phyloP scores from a whole-genome alignment of 2,329 filamentous ascomycete species.

The Harringtonia aguacate region DNA sequence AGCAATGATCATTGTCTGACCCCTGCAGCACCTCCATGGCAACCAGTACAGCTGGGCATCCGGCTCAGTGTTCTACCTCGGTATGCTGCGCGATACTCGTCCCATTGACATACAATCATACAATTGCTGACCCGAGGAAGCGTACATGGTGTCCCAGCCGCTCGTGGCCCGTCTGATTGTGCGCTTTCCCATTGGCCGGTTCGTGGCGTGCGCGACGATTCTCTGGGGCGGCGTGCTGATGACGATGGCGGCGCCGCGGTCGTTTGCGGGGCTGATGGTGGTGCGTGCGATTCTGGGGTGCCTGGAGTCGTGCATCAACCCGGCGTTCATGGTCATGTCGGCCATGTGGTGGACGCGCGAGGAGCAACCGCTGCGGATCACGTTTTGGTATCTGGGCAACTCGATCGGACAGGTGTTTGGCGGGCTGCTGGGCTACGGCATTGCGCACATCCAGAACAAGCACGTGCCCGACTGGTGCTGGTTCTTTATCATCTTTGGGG shows the following conservation, averaged over 20 bases:
- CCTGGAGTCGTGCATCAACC: constrained; percentile 20
- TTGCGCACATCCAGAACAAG: constrained; percentile 20
- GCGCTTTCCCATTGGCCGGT: constrained; percentile 23
- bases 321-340: constrained; percentile 20
- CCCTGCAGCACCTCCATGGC: constrained; percentile 3
- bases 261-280: constrained; percentile 16
- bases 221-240: constrained; percentile 19
- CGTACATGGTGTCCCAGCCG: constrained; percentile 4
- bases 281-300: constrained; percentile 19
- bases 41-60: constrained; percentile 6
- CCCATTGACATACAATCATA: too few species aligned
- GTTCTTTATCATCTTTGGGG: constrained; percentile 24
- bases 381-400: constrained; percentile 22
- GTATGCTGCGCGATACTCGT: neutral
- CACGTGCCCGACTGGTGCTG: constrained; percentile 10
- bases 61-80: constrained; percentile 7
- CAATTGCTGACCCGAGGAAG: too few species aligned
- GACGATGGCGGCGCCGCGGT: constrained; percentile 17
- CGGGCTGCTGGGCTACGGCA: constrained; percentile 17
- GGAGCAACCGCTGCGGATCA: constrained; percentile 5
- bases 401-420: constrained; percentile 31
- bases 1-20: neutral
- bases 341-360: constrained; percentile 19
- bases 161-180: constrained; percentile 18
- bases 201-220: constrained; percentile 15